Base-by-base conservation (phyloP, 345 rosid genomes). In the Pugionium cornutum region DNA sequence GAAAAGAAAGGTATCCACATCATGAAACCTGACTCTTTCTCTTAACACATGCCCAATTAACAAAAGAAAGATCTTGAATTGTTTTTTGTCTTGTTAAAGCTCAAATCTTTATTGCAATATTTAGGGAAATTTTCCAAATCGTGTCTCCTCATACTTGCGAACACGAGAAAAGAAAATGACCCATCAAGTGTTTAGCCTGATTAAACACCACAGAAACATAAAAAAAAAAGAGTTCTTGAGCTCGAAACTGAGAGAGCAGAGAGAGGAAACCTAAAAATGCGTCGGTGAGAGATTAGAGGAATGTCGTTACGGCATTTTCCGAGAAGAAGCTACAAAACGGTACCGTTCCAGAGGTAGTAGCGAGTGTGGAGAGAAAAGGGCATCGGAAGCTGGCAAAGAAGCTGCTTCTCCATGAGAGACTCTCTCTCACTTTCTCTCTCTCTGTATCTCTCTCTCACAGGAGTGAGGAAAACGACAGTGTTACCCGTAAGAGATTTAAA, bases 401-500 rank as follows among this genome's bases (percentile, higher is more conserved):
- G 72, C 63, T 70, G 81, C 58, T 70, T 69, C 73, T 59, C 80
- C 83, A 69, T 80, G 76, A 73, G 78, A 58, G 30, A 45, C 58
- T 32, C 35, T 67, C 46, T 50, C 41, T 35, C 36, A 32, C 53
- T 68, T 54, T 67, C 62, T 65, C 43, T 65, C 43, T 66, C 61
- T 36, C 60, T 40, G 18, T 18, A 18, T 18, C 18, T 18, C 18
- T 18, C 18, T 18, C 18, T 18, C 18, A 18, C 18, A 18, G 18
- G 35, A 28, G 59, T 49, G 62, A 62, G 58, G 80, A 78, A 77
- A 78, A 73, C 65, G 82, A 82, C 86, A 80, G 78, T 68, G 49
- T 62, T 66, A 53, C 18, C 64, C 62, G 51, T 30, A 64, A 55
- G 36, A 40, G 64, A 54, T 59, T 61, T 67, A 55, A 61, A 39